Evolutionary conservation across 495 filamentous ascomycete genomes (phyloP), one percentile per base, ranked within the genome.

Genomic region (Astrothelium subdiscretum): DNA sequence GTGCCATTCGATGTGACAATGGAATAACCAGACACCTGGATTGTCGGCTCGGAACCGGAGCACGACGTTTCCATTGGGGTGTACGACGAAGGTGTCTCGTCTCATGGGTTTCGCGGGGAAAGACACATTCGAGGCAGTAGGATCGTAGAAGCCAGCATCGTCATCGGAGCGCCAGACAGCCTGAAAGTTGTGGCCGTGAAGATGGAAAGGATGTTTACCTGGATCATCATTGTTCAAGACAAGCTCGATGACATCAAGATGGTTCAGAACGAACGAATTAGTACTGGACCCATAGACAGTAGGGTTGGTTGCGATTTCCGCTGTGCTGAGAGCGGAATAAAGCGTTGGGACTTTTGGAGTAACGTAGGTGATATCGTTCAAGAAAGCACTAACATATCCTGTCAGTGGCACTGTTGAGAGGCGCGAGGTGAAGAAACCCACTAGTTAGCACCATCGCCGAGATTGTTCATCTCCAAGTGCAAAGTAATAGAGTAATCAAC

Each of bases 131-230:
- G 40, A 57, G 11, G 48, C 48, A 62, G 73, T 66, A 61, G 79
- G 63, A 58, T 77, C 65, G 68, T 78, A 80, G 65, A 68, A 64
- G 5, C 78, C 78, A 2, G 74, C 79, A 24, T 83, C 74, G 0
- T 81, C 78, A 1, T 70, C 65, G 1, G 84, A 77, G 0, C 87
- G 82, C 29, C 75, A 73, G 38, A 90, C 70, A 5, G 90, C 74
- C 68, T 94, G 90, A 76, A 92, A 94, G 63, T 84, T 81, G 74
- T 95, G 91, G 1, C 90, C 91, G 78, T 95, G 90, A 1, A 95
- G 77, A 76, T 95, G 89, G 80, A 94, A 94, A 0, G 91, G 91
- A 70, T 96, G 90, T 20, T 79, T 82, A 51, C 87, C 87, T 0
- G 80, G 68, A 65, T 91, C 88, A 13, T 79, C 68, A 70, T 94